Percentiles rank a stretch among this genome's conserved stretches.
phyloP scores from a whole-genome alignment of 768 basidiomycete species.

The Trametes coccinea region DNA sequence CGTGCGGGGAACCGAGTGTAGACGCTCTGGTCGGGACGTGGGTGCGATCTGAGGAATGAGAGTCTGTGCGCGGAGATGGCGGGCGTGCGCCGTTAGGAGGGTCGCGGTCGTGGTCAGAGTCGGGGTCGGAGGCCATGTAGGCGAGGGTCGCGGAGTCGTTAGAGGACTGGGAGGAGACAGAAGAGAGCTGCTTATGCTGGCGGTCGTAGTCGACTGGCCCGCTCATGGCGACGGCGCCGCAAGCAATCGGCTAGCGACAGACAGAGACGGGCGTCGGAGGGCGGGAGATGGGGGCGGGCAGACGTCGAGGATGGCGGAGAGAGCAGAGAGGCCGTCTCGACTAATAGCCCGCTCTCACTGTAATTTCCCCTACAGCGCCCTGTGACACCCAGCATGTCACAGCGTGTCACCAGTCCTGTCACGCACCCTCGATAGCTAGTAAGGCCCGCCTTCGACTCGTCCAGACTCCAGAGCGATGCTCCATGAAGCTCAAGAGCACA shows the following conservation, averaged over 20 bases:
- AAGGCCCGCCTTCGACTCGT: too few species aligned
- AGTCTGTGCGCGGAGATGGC: constrained; percentile 18
- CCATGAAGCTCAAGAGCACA: neutral
- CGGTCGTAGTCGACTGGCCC: constrained; percentile 26
- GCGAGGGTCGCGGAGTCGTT: constrained; percentile 32
- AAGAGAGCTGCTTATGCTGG: constrained; percentile 25
- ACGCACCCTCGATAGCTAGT: neutral
- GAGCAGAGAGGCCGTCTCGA: too few species aligned
- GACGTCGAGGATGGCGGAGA: constrained; percentile 6
- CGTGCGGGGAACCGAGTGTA: constrained; percentile 54
- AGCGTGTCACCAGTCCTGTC: neutral
- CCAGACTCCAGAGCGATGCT: neutral
- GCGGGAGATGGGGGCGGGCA: neutral
- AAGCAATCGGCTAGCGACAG: neutral
- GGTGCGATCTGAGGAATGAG: constrained; percentile 48
- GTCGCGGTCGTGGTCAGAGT: constrained; percentile 24
- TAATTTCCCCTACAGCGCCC: constrained; percentile 17
- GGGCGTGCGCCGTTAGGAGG: constrained; percentile 20
- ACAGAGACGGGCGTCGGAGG: constrained; percentile 2
- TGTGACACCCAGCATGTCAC: constrained; percentile 9
- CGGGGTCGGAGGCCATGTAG: constrained; percentile 32
- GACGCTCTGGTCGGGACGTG: constrained; percentile 63
- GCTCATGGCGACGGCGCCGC: constrained; percentile 24
- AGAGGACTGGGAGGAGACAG: constrained; percentile 22
- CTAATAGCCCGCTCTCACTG: too few species aligned